A percentile compares a stretch with the other conserved stretches of the same genome.
phyloP scores from a whole-genome alignment of 768 basidiomycete species.

The Pleurotus giganteus region DNA sequence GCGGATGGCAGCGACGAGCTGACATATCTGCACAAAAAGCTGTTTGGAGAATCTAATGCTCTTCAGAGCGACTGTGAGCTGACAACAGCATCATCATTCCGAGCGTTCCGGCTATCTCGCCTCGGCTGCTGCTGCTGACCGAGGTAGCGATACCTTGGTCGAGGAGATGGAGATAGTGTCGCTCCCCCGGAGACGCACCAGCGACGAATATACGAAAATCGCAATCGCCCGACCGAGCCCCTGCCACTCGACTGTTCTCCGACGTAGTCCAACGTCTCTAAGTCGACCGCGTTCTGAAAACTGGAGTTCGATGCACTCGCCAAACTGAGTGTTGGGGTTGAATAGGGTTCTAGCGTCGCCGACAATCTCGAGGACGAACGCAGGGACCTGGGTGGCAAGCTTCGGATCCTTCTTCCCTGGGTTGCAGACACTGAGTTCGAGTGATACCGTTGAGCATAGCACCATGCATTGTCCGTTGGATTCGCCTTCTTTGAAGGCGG shows the following conservation, averaged over 20 bases:
- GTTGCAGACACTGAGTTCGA: constrained; percentile 86
- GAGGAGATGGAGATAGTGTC: constrained; percentile 80
- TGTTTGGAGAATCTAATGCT: constrained; percentile 91
- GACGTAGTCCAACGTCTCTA: constrained; percentile 95
- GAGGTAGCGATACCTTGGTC: constrained; percentile 89
- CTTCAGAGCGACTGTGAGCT: constrained; percentile 93
- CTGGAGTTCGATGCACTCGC: constrained; percentile 97
- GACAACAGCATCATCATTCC: constrained; percentile 86
- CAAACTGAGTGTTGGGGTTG: constrained; percentile 94
- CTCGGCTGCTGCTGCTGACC: constrained; percentile 58
- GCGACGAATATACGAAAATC: constrained; percentile 97
- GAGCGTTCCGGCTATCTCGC: constrained; percentile 40
- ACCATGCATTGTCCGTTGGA: no score
- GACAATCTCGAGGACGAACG: constrained; percentile 92
- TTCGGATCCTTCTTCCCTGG: constrained; percentile 95
- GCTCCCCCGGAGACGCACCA: constrained; percentile 85
- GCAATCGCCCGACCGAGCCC: constrained; percentile 85
- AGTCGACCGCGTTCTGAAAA: constrained; percentile 91
- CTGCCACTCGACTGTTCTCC: constrained; percentile 86
- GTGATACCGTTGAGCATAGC: no score
- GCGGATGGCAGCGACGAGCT: constrained; percentile 94
- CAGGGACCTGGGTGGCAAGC: constrained; percentile 81
- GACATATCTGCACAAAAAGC: constrained; percentile 93
- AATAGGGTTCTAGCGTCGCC: constrained; percentile 90
- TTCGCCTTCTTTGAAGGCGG: no score